Conservation (phyloP, 2,329 filamentous ascomycete genomes). For the Verticillium tricorpus region DNA sequence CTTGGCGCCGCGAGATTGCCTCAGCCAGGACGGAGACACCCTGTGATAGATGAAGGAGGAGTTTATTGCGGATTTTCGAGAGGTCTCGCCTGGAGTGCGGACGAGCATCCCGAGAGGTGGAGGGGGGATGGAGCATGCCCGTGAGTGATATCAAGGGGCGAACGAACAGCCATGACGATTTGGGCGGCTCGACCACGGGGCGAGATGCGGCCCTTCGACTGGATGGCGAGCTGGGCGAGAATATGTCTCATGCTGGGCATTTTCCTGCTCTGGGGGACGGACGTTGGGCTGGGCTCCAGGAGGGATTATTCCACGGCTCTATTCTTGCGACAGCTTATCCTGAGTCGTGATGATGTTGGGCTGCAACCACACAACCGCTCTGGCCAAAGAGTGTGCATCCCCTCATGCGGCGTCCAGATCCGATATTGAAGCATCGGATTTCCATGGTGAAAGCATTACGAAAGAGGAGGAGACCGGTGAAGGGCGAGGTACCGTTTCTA, state of each 20-base stretch:
- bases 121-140: background rate
- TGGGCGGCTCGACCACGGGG: background rate
- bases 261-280: background rate
- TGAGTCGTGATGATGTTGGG: background rate
- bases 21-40: background rate
- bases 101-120: background rate
- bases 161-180: background rate
- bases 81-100: background rate
- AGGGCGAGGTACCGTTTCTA: background rate
- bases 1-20: background rate
- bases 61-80: background rate
- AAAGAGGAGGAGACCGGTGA: background rate
- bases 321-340: background rate
- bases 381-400: background rate
- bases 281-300: background rate
- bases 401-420: background rate
- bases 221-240: background rate
- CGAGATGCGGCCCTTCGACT: background rate
- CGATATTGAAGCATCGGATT: no score
- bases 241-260: background rate
- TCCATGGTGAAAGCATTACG: background rate
- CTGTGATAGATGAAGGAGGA: background rate
- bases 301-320: background rate
- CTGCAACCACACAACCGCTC: background rate
- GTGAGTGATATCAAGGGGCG: background rate